Percentiles rank a stretch among this genome's conserved stretches.
Conservation (phyloP, 345 rosid genomes). For the Erucastrum elatum region DNA sequence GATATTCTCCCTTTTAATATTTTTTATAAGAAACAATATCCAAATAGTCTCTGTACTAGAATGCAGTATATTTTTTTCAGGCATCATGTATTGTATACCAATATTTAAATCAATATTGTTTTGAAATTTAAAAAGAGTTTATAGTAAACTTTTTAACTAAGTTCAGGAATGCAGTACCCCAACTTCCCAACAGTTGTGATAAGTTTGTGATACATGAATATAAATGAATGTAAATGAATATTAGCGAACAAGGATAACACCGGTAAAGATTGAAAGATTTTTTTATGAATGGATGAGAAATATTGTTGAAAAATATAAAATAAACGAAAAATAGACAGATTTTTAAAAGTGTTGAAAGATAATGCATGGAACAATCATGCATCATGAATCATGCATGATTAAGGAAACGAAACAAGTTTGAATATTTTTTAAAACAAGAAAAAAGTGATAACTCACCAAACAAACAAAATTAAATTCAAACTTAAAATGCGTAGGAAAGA, state of each 20-base stretch:
- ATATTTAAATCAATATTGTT: background rate
- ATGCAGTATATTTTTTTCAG: background rate
- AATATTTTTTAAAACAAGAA: background rate
- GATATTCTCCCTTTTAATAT: background rate
- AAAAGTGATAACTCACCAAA: slow-evolving; percentile 27
- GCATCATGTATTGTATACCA: background rate
- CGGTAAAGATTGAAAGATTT: no score
- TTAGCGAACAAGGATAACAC: no score
- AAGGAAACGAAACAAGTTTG: background rate
- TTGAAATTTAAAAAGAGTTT: no score
- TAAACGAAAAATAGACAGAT: background rate
- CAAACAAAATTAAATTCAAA: slow-evolving; percentile 11
- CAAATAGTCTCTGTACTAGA: background rate
- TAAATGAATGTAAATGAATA: no score
- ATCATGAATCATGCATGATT: slow-evolving; percentile 12
- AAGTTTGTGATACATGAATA: no score
- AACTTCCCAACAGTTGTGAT: no score
- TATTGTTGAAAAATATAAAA: background rate
- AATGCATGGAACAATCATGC: slow-evolving; percentile 6
- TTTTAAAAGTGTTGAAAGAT: background rate
- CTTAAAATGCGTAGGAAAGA: background rate
- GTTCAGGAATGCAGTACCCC: no score
- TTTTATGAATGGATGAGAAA: background rate
- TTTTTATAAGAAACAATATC: background rate
- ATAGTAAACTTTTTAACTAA: no score